Evolutionary conservation across 176 grass and related monocot species (phyloP).

Genomic region (Eragrostis curvula): DNA sequence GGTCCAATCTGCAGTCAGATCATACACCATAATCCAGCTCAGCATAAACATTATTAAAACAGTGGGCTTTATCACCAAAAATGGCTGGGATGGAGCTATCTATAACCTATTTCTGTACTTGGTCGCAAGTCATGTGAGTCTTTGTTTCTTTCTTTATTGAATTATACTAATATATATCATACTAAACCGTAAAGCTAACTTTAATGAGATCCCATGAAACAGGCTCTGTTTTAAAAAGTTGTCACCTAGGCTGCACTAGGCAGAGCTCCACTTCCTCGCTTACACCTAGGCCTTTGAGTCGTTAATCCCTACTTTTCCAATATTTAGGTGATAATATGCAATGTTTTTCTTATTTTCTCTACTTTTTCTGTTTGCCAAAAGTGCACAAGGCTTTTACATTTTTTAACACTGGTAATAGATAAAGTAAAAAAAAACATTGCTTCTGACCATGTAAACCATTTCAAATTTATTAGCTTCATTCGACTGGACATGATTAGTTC

Average conservation of each 20-base stretch:
- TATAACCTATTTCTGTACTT: constrained; percentile 51
- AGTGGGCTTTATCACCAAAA: constrained; percentile 38
- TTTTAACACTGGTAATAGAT: neutral
- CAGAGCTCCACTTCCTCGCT: neutral
- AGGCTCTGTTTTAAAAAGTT: neutral
- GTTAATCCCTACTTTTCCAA: neutral
- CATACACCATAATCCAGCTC: constrained; percentile 38
- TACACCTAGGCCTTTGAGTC: neutral
- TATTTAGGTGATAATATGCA: neutral
- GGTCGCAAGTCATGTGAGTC: constrained; percentile 48
- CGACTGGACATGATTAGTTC: neutral
- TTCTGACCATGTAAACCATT: neutral
- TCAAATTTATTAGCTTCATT: neutral
- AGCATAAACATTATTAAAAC: constrained; percentile 44
- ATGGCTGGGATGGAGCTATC: constrained; percentile 43
- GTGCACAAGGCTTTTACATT: too few species aligned
- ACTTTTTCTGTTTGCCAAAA: neutral
- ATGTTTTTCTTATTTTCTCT: neutral
- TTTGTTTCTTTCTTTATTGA: neutral
- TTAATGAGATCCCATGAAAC: neutral
- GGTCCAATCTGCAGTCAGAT: constrained; percentile 42
- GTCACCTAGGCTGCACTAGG: neutral
- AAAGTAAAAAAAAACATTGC: neutral
- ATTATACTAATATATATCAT: neutral
- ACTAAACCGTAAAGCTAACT: neutral